Evolutionary conservation across 176 grass and related monocot genomes (phyloP).

Genomic region (Alloteropsis semialata): DNA sequence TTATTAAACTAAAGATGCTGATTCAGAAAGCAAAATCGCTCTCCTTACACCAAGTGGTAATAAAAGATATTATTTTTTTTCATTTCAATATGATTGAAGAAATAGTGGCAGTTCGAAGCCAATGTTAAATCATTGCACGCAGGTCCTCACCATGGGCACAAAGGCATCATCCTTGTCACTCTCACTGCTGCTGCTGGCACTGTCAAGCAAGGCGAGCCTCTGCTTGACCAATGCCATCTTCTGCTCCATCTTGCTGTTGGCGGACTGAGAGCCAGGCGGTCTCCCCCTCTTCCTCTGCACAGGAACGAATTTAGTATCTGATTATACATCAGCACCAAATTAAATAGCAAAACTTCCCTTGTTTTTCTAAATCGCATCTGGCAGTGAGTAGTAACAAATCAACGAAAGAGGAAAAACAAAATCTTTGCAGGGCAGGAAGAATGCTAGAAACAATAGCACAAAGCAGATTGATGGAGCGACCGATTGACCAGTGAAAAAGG

Average conservation of each 20-base stretch:
- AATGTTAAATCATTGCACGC: not conserved
- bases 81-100: not conserved
- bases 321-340: not conserved
- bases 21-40: not conserved
- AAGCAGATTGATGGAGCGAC: not conserved
- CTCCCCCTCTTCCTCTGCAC: slow-evolving; percentile 42
- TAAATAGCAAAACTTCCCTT: not conserved
- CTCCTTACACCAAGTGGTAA: not conserved
- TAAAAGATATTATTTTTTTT: not conserved
- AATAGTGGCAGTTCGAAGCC: not conserved
- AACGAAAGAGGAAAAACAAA: not conserved
- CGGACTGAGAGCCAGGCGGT: not conserved
- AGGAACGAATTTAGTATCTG: not conserved
- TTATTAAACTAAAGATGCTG: not conserved
- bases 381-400: not conserved
- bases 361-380: not conserved
- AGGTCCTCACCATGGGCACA: slow-evolving; percentile 17
- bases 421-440: not conserved
- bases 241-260: slow-evolving; percentile 38
- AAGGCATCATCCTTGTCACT: not conserved
- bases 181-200: not conserved
- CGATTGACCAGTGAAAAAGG: not conserved
- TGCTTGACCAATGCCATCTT: slow-evolving; percentile 33
- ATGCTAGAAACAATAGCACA: not conserved
- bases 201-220: slow-evolving; percentile 35